These are phyloP conservation scores for Ustilago esculenta DNA, from an alignment of 1,284 basidiomycete species.

Conservation along the genomic window DNA sequence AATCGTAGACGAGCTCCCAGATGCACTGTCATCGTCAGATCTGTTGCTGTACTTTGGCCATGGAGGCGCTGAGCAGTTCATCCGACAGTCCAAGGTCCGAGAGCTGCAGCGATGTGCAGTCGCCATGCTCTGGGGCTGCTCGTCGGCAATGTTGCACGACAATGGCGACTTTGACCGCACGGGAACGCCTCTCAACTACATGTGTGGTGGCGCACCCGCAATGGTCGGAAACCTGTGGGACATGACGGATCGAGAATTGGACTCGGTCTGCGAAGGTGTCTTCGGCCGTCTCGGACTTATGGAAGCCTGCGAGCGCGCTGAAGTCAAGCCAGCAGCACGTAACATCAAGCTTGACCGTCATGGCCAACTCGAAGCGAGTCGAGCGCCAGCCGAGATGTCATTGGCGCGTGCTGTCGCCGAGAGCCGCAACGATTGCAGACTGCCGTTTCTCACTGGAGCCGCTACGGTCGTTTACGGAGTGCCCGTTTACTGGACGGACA, in stretches of 20 bases:
- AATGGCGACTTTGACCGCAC: slow-evolving; percentile 92
- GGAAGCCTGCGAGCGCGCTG: slow-evolving; percentile 43
- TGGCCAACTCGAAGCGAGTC: slow-evolving; percentile 22
- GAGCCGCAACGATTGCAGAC: slow-evolving; percentile 82
- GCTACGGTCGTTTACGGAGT: slow-evolving; percentile 94
- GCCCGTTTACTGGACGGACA: slow-evolving; percentile 70
- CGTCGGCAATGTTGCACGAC: slow-evolving; percentile 84
- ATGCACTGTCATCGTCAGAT: slow-evolving; percentile 51
- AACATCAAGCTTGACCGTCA: slow-evolving; percentile 24
- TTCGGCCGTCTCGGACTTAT: slow-evolving; percentile 79
- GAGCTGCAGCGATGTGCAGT: slow-evolving; percentile 84
- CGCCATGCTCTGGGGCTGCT: slow-evolving; percentile 99
- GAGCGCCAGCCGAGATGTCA: slow-evolving; percentile 68
- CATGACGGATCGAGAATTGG: slow-evolving; percentile 96
- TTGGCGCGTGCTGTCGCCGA: slow-evolving; percentile 82
- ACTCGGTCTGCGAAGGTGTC: slow-evolving; percentile 86
- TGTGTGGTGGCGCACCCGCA: slow-evolving; percentile 93
- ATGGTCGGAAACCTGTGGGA: slow-evolving; percentile 97
- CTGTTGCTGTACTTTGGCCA: slow-evolving; percentile 86
- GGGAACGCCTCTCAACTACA: slow-evolving; percentile 92
- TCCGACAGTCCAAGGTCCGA: slow-evolving; percentile 79
- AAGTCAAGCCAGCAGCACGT: slow-evolving; percentile 24
- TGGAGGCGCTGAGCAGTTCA: slow-evolving; percentile 92
- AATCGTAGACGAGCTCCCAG: slow-evolving; percentile 53
- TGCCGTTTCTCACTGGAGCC: slow-evolving; percentile 94